Evolutionary conservation across 306 rosid genomes (phyloP).

Genomic region (Urtica urens): DNA sequence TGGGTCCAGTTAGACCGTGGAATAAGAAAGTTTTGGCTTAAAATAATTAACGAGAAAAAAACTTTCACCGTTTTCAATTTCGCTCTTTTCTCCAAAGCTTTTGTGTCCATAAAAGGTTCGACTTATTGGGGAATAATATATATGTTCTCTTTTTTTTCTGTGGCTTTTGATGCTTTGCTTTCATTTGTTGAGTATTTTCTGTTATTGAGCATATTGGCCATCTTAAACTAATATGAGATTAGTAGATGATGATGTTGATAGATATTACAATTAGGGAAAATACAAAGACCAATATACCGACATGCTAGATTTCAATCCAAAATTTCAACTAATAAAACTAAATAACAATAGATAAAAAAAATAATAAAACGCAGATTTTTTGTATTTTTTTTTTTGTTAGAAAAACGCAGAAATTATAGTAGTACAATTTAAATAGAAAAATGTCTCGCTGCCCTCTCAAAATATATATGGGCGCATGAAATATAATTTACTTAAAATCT

Average conservation of each 20-base stretch:
- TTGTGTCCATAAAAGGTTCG: conserved; percentile 32
- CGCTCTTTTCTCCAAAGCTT: conserved; percentile 24
- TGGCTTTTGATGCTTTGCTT: conserved; percentile 23
- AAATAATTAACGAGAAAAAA: neutral
- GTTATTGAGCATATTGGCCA: conserved; percentile 1
- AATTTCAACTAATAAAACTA: no score
- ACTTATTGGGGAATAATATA: conserved; percentile 53
- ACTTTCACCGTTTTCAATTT: conserved; percentile 36
- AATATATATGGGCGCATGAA: no score
- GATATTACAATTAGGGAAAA: neutral
- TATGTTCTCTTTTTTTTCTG: conserved; percentile 13
- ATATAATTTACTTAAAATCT: no score
- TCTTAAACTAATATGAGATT: conserved; percentile 1
- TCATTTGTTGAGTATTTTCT: conserved; percentile 6
- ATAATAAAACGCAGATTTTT: no score
- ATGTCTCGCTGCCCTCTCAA: no score
- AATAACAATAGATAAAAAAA: no score
- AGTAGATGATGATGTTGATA: neutral
- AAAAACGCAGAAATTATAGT: no score
- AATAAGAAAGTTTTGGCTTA: conserved; percentile 20
- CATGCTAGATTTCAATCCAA: no score
- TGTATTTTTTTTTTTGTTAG: no score
- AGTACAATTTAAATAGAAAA: no score
- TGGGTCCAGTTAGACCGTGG: conserved; percentile 25
- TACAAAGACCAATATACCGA: neutral